Base-by-base conservation (phyloP, 2,329 filamentous ascomycete species). In the Pseudocercospora macadamiae region DNA sequence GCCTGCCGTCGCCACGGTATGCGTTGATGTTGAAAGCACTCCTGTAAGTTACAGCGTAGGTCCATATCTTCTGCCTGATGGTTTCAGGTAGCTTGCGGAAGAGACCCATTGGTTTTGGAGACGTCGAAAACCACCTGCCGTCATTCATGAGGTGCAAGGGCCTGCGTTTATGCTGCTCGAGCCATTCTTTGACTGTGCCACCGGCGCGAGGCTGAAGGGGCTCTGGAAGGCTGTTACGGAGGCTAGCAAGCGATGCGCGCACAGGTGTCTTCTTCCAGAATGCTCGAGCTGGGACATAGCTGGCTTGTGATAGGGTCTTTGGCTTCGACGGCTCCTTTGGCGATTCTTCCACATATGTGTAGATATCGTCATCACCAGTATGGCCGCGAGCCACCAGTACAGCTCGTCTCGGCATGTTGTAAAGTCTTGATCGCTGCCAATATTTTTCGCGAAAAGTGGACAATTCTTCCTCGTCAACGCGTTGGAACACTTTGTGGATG, bases 1-100 rank as follows among this genome's bases (percentile, higher is more conserved):
- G 26, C 26, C 34, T 53, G 9, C 57, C 57, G 26, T 54, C 34
- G 18, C 48, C 54, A 21, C 57, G 53, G 28, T 56, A 60, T 26
- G 36, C 26, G 28, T 52, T 54, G 25, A 60, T 60, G 10, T 30
- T 21, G 25, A 60, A 56, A 2, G 37, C 36, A 14, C 23, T 30
- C 3, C 25, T 16, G 34, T 49, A 47, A 5, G 18, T 45, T 32
- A 52, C 26, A 0, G 48, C 57, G 10, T 51, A 36, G 12, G 9
- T 30, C 30, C 54, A 60, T 23, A 60, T 60, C 6, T 18, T 47
- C 12, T 23, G 19, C 4, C 54, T 37, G 3, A 56, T 30, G 9
- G 6, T 9, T 14, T 28, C 19, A 3, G 45, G 26, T 4, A 55
- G 37, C 6, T 19, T 51, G 47, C 52, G 26, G 37, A 60, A 60